Evolutionary conservation across 2,329 filamentous ascomycete genomes (phyloP), one percentile per base, ranked within the genome.

Genomic region (Diaporthe caulivora): DNA sequence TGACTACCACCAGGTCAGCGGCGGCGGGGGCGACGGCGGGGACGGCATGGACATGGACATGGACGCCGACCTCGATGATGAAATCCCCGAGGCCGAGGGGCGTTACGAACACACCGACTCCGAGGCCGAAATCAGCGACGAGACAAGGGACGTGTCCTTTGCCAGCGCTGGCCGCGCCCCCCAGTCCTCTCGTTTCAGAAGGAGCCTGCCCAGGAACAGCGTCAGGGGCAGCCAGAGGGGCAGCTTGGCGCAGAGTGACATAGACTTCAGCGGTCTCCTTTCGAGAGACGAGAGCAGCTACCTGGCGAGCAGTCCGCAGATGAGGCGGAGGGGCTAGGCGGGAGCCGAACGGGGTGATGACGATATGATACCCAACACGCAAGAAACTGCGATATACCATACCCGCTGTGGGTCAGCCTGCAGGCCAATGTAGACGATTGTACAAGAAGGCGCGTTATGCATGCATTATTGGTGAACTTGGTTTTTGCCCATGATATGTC

Each of bases 31-130:
- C 72, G 18, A 26, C 78, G 79, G 42, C 73, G 74, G 40, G 81
- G 81, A 58, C 40, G 65, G 71, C 51, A 76, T 78, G 71, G 85
- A 86, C 75, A 85, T 90, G 84, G 87, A 87, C 78, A 92, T 92
- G 89, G 91, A 89, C 67, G 90, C 87, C n/a, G 88, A 95, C 79
- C 85, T 94, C 53, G 93, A 95, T 80, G 92, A 91, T 64, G 92
- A 93, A 74, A 89, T 94, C 47, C 92, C 92, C 26, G 91, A 93
- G 74, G 91, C 87, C 13, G 89, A 90, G 78, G 85, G 84, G 78
- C 89, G 87, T 34, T 95, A 94, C 83, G 93, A 95, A 84, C 93
- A 95, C 80, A 95, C 93, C 11, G 93, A 95, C 82, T 93, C 92
- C 2, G 93, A 94, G 76, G 92, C 87, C 11, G 91, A 92, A 68